phyloP scores from a whole-genome alignment of 352 stramenopile species.

The Phytophthora hybrid region DNA sequence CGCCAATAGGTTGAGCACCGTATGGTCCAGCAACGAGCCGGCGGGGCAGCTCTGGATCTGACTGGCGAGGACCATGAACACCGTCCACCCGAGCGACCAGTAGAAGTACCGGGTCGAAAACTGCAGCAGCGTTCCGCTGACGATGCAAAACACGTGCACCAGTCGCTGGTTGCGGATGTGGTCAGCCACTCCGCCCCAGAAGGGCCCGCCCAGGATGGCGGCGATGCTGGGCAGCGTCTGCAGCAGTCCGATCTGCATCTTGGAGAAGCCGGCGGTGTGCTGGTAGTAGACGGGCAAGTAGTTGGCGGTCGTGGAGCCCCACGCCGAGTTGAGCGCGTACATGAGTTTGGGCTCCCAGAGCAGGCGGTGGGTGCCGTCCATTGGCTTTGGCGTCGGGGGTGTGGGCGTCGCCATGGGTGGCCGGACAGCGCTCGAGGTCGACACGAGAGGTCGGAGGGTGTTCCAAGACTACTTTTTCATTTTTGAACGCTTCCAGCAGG shows the following conservation, averaged over 20 bases:
- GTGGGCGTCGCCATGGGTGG: conserved; percentile 7
- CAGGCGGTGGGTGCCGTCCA: conserved; percentile 7
- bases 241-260: conserved; percentile 76
- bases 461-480: background rate
- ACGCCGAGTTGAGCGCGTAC: conserved; percentile 69
- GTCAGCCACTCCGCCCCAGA: conserved; percentile 77
- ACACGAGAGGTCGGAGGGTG: background rate
- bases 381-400: background rate
- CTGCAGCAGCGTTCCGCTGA: conserved; percentile 59
- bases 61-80: conserved; percentile 54
- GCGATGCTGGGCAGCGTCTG: conserved; percentile 69
- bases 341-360: conserved; percentile 72
- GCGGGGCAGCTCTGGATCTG: conserved; percentile 61
- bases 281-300: conserved; percentile 79
- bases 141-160: conserved; percentile 69
- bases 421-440: background rate
- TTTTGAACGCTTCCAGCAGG: conserved; percentile 17
- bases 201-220: conserved; percentile 62
- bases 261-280: conserved; percentile 62
- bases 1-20: conserved; percentile 63
- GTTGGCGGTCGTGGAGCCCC: conserved; percentile 67
- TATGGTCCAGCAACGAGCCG: conserved; percentile 73
- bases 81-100: conserved; percentile 48
- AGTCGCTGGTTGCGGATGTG: conserved; percentile 60
- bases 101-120: conserved; percentile 56